phyloP scores from a whole-genome alignment of 768 basidiomycete genomes.

The Psilocybe azurescens region DNA sequence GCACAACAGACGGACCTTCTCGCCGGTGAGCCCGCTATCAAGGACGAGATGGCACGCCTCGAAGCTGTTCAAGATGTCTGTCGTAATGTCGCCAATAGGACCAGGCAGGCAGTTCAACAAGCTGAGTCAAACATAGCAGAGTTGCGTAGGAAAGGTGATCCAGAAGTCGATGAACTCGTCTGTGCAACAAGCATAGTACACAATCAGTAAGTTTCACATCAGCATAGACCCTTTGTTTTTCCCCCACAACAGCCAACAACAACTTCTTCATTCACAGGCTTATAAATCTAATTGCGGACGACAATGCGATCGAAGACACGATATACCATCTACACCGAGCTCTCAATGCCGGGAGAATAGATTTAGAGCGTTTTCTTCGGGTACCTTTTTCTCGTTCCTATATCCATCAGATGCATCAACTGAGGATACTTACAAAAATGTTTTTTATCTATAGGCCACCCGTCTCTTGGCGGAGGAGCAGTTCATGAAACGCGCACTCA shows the following conservation, averaged over 20 bases:
- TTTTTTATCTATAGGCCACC: slow-evolving; percentile 59
- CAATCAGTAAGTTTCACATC: slow-evolving; percentile 78
- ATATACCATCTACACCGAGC: slow-evolving; percentile 96
- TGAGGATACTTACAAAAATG: neutral
- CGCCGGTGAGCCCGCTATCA: slow-evolving; percentile 90
- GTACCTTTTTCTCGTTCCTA: slow-evolving; percentile 41
- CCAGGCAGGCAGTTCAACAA: slow-evolving; percentile 63
- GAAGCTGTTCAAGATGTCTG: slow-evolving; percentile 95
- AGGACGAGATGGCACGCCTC: slow-evolving; percentile 94
- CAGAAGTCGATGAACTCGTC: slow-evolving; percentile 94
- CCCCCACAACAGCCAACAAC: neutral
- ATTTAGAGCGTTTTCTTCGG: slow-evolving; percentile 93
- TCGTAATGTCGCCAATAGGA: slow-evolving; percentile 71
- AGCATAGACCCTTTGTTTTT: slow-evolving; percentile 16
- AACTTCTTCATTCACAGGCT: slow-evolving; percentile 55
- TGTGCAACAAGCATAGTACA: slow-evolving; percentile 96
- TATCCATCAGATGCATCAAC: slow-evolving; percentile 11
- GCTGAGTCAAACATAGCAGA: slow-evolving; percentile 80
- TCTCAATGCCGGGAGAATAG: slow-evolving; percentile 88
- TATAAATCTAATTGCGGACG: slow-evolving; percentile 97
- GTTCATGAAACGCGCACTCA: slow-evolving; percentile 94
- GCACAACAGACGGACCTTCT: slow-evolving; percentile 85
- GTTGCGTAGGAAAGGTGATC: slow-evolving; percentile 83
- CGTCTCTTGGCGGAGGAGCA: slow-evolving; percentile 93
- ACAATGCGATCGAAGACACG: slow-evolving; percentile 98